phyloP scores from a whole-genome alignment of 441 rosid species.

The Syzygium malaccense region DNA sequence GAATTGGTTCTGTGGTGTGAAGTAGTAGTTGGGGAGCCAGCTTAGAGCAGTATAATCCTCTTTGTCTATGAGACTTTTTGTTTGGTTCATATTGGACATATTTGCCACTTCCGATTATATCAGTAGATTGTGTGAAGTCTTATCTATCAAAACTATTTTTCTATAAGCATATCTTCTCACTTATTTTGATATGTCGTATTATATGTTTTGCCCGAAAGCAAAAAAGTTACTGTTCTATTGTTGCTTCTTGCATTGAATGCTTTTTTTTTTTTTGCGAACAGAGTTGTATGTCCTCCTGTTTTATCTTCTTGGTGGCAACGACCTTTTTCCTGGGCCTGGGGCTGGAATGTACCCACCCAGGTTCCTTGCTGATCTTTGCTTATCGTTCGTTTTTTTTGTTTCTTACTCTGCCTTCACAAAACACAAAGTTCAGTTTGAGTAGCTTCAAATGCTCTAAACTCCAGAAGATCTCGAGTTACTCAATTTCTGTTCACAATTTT shows the following conservation, averaged over 20 bases:
- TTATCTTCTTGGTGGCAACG: conserved; percentile 34
- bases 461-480: too few relatives aligned
- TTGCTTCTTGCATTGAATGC: background rate
- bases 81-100: background rate
- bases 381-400: background rate
- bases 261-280: conserved; percentile 7
- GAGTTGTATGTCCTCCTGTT: conserved; percentile 58
- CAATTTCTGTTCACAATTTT: background rate
- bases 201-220: background rate
- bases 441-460: too few relatives aligned
- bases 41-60: background rate
- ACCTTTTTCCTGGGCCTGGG: conserved; percentile 60
- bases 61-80: background rate
- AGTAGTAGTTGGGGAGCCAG: background rate
- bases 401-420: too few relatives aligned
- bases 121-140: background rate
- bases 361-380: conserved; percentile 14
- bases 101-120: background rate
- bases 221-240: background rate
- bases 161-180: background rate
- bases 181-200: background rate
- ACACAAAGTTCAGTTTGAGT: too few relatives aligned
- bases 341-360: conserved; percentile 77
- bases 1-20: background rate
- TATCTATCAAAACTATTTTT: background rate